A percentile compares a stretch with the other conserved stretches of the same genome.
Conservation (phyloP, 805 yeast species). For the Starmerella sirachaensis region DNA sequence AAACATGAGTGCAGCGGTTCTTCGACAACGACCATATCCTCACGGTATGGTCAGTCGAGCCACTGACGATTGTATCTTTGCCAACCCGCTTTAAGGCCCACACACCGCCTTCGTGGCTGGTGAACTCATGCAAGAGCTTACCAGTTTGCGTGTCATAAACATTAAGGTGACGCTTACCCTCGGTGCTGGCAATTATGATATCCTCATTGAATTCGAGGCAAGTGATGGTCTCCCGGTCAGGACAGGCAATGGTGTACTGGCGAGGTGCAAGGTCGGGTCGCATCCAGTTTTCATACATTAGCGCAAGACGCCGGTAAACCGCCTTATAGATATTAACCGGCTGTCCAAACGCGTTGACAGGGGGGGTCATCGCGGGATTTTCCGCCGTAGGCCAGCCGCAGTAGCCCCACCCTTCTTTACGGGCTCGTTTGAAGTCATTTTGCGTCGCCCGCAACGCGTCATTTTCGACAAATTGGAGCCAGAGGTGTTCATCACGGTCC, state of each 20-base stretch:
- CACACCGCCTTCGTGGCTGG: conserved; percentile 95
- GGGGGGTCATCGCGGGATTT: conserved; percentile 4
- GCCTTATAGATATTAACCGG: conserved; percentile 36
- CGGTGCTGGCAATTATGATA: conserved; percentile 84
- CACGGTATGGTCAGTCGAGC: conserved; percentile 88
- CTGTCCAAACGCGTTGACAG: conserved; percentile 20
- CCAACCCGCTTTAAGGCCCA: conserved; percentile 92
- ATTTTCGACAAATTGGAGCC: conserved; percentile 53
- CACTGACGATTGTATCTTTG: conserved; percentile 65
- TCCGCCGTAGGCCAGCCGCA: conserved; percentile 23
- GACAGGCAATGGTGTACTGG: conserved; percentile 39
- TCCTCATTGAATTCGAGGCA: conserved; percentile 89
- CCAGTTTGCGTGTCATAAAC: conserved; percentile 73
- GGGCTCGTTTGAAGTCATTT: conserved; percentile 36
- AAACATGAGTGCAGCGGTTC: conserved; percentile 81
- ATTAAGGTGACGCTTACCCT: conserved; percentile 60
- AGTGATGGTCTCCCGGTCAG: conserved; percentile 59
- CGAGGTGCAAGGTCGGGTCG: conserved; percentile 62
- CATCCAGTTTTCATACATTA: conserved; percentile 68
- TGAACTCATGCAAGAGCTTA: conserved; percentile 43
- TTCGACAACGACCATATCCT: conserved; percentile 83
- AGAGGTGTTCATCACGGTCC: conserved; percentile 46
- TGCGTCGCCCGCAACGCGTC: conserved; percentile 48
- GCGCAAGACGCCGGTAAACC: conserved; percentile 47
- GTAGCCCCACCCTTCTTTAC: conserved; percentile 27